phyloP scores from a whole-genome alignment of 805 yeast genomes.

The Saturnispora bothae region DNA sequence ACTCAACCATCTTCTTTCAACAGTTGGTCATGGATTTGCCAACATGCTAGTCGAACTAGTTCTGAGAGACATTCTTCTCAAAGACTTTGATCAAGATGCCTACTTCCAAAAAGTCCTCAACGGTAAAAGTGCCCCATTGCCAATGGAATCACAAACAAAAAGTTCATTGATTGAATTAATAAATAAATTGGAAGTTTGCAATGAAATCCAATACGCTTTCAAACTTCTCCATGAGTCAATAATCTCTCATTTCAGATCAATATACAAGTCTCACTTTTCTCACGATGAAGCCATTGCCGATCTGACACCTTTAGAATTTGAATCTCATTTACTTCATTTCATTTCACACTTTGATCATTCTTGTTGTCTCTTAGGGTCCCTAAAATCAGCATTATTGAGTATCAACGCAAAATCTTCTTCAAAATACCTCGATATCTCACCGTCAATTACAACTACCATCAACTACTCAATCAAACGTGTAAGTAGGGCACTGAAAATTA shows the following conservation, averaged over 20 bases:
- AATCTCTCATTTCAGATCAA: constrained; percentile 32
- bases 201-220: constrained; percentile 2
- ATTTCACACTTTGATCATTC: constrained; percentile 61
- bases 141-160: not conserved
- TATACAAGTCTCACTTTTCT: constrained; percentile 32
- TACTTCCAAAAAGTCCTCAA: not conserved
- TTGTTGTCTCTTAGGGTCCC: constrained; percentile 65
- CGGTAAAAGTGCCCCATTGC: not conserved
- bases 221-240: constrained; percentile 24
- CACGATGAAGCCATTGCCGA: constrained; percentile 14
- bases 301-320: constrained; percentile 67
- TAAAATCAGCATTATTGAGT: constrained; percentile 66
- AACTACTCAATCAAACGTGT: constrained; percentile 65
- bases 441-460: constrained; percentile 59
- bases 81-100: not conserved
- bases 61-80: constrained; percentile 1
- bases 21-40: constrained; percentile 6
- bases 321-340: constrained; percentile 53
- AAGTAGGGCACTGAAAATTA: constrained; percentile 65
- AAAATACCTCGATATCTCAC: constrained; percentile 55
- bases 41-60: constrained; percentile 2
- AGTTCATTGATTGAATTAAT: not conserved
- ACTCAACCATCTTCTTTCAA: not conserved
- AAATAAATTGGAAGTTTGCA: not conserved
- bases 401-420: no score